Evolutionary conservation across 2,329 filamentous ascomycete genomes (phyloP).

Genomic region (Furcasterigmium sp.): DNA sequence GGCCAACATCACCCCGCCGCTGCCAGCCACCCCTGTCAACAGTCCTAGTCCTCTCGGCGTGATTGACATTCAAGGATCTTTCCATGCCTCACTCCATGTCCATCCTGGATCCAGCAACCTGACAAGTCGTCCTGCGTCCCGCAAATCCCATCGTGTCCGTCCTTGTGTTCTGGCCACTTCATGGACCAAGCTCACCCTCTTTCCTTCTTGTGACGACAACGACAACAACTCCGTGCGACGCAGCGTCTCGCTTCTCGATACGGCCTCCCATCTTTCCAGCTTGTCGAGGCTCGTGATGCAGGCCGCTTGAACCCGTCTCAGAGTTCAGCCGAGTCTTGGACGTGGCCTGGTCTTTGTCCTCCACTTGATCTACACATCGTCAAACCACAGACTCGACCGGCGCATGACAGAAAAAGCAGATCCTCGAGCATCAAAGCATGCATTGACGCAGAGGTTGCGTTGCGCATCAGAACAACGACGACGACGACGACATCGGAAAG

Average conservation of each 20-base stretch:
- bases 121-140: background rate
- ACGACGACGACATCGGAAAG: constrained; percentile 1
- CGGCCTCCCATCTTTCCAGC: background rate
- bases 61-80: background rate
- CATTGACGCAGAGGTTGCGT: constrained; percentile 1
- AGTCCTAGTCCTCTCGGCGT: background rate
- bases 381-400: background rate
- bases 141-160: background rate
- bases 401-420: background rate
- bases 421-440: background rate
- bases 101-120: background rate
- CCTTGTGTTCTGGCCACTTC: background rate
- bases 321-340: background rate
- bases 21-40: background rate
- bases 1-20: background rate
- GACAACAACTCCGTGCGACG: background rate
- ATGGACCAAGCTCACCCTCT: background rate
- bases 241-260: background rate
- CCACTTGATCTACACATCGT: background rate
- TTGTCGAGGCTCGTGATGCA: constrained; percentile 1
- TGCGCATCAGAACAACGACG: constrained; percentile 2
- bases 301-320: background rate
- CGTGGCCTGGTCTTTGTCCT: no score
- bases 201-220: background rate
- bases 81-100: background rate